phyloP scores from a whole-genome alignment of 345 rosid genomes.

The Euphorbia peplus region DNA sequence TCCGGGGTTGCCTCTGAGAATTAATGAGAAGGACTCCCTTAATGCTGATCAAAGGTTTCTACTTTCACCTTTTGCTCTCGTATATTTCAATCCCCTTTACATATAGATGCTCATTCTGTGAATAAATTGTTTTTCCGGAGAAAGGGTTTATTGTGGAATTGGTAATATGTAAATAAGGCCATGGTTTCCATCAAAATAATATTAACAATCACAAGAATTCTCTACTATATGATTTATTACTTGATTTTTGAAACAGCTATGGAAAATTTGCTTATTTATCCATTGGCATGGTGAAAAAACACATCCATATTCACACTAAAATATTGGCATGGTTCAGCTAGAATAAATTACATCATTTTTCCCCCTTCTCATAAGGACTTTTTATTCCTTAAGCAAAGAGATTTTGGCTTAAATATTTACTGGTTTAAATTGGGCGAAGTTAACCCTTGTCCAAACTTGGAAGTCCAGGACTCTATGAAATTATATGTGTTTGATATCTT shows the following conservation, averaged over 20 bases:
- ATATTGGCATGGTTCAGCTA: not conserved
- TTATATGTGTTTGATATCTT: not conserved
- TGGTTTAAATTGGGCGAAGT: not conserved
- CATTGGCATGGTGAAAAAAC: not conserved
- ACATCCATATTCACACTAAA: not conserved
- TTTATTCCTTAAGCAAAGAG: no score
- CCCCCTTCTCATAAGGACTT: no score
- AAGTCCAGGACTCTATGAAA: not conserved
- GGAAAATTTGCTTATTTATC: not conserved
- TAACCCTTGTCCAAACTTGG: not conserved
- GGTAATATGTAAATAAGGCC: not conserved
- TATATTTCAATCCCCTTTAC: not conserved
- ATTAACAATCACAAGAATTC: not conserved
- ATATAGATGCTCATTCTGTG: not conserved
- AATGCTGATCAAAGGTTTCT: slow-evolving; percentile 46
- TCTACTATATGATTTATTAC: not conserved
- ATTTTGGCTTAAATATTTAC: not conserved
- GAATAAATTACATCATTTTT: not conserved
- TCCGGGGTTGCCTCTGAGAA: slow-evolving; percentile 33
- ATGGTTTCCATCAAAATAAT: not conserved
- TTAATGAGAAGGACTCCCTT: slow-evolving; percentile 31
- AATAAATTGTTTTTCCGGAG: not conserved
- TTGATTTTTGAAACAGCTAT: not conserved
- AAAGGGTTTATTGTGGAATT: not conserved
- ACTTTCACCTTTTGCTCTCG: not conserved